A percentile compares a stretch with the other conserved stretches of the same genome.
These are phyloP conservation scores for Tardiomyces depauwii DNA, from an alignment of 1,139 yeast species.

Conservation along the genomic window DNA sequence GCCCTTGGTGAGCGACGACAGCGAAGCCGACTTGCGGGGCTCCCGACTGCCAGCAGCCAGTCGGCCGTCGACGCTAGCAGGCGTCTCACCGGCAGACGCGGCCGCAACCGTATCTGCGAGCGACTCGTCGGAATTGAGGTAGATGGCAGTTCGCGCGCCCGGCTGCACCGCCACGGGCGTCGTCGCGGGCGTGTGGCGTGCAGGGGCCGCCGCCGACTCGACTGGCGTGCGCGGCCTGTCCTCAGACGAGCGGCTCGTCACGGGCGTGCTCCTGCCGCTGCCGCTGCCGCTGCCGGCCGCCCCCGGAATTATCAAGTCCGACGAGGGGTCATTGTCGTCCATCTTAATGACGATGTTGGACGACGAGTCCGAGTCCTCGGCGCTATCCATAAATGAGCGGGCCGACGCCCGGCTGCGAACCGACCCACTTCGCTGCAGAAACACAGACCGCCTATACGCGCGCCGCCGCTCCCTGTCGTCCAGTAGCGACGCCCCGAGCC, in stretches of 20 bases:
- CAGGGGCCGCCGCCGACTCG: not conserved
- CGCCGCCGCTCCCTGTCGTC: not conserved
- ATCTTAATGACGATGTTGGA: not conserved
- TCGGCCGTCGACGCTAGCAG: not conserved
- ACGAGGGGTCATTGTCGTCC: not conserved
- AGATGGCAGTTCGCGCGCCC: constrained; percentile 7
- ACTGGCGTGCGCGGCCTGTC: not conserved
- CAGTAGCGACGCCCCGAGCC: not conserved
- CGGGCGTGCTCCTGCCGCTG: not conserved
- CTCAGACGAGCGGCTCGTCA: not conserved
- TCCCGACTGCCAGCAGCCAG: not conserved
- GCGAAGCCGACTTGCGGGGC: not conserved
- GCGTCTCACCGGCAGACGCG: not conserved
- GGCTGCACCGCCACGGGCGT: not conserved
- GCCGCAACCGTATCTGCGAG: not conserved
- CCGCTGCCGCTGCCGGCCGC: no score
- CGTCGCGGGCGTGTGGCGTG: not conserved
- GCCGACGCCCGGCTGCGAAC: not conserved
- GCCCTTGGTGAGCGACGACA: not conserved
- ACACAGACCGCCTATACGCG: not conserved
- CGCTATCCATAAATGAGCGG: not conserved
- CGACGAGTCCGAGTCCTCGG: not conserved
- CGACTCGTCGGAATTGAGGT: constrained; percentile 2
- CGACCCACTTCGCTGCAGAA: not conserved
- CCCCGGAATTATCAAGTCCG: not conserved